Percentiles rank a stretch among this genome's conserved stretches.
These are phyloP conservation scores for Inonotus hispidus DNA, from an alignment of 1,284 basidiomycete genomes.

Conservation along the genomic window DNA sequence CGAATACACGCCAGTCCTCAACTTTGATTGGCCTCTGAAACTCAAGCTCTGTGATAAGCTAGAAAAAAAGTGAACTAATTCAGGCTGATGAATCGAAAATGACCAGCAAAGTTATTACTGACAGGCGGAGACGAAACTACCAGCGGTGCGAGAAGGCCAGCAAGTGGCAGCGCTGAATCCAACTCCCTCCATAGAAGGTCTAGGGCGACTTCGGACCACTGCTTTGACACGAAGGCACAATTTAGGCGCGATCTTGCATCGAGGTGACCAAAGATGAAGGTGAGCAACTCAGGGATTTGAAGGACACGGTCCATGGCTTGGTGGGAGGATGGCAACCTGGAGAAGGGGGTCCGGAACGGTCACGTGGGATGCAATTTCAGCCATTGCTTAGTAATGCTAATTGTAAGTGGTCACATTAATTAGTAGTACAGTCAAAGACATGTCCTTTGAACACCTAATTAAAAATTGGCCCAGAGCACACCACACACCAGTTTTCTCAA, in stretches of 20 bases:
- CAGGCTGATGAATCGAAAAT: too few relatives aligned
- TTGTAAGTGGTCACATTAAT: too few relatives aligned
- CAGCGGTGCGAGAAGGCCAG: conserved; percentile 42
- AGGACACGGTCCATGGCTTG: conserved; percentile 28
- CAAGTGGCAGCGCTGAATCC: conserved; percentile 37
- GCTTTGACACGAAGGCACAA: conserved; percentile 45
- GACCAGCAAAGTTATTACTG: too few relatives aligned
- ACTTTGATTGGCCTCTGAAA: background rate
- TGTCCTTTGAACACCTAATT: too few relatives aligned
- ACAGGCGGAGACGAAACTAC: background rate
- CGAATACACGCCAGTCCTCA: conserved; percentile 1
- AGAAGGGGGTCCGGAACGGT: background rate
- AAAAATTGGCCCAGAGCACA: too few relatives aligned
- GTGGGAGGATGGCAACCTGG: background rate
- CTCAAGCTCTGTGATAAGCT: background rate
- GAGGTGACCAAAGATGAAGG: conserved; percentile 41
- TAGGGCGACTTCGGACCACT: conserved; percentile 47
- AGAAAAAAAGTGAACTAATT: too few relatives aligned
- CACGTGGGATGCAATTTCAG: background rate
- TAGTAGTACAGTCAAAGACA: too few relatives aligned
- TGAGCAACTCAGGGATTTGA: conserved; percentile 48
- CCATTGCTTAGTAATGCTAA: too few relatives aligned
- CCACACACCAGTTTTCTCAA: too few relatives aligned
- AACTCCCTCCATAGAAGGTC: conserved; percentile 49
- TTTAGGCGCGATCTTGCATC: conserved; percentile 32